Base-by-base conservation (phyloP, 148 eudicot genomes). In the Arctostaphylos glauca region DNA sequence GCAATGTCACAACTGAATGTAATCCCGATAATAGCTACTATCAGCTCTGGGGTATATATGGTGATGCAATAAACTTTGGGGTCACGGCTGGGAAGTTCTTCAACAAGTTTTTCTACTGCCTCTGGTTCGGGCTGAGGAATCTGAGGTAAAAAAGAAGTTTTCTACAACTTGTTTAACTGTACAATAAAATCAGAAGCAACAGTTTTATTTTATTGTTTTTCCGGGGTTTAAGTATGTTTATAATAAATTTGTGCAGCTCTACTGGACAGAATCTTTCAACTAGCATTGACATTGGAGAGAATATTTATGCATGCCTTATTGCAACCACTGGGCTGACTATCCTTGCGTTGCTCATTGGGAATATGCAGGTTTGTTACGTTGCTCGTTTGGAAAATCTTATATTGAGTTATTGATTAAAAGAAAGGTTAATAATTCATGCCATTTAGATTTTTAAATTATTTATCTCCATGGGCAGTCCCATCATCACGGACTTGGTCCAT, bases 91-190 rank as follows among this genome's bases (percentile, higher is more conserved):
- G 92, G 3, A 25, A 23, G 2, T 91, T 95, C 87, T 62, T 90
- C 75, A 89, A 85, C 85, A 93, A 92, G 77, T 95, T 91, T 82
- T 90, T 88, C 87, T 93, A 92, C 84, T 93, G 98, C 79, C 90
- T 95, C n/a, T 95, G 98, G 98, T 95, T 95, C 94, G 98, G 97
- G 25, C 90, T 95, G 62, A 88, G 86, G 86, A 95, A 90, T 83
- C 88, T 95, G 82, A 95, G 98, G 98, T 93, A 83, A 74, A 38
- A 48, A 74, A 3, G 3, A 74, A 3, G 3, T 31, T 9, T 19
- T 74, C 31, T 74, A 44, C 21, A 7, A n/a, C 55, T 74, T 72
- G 76, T 70, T 50, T 43, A 43, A 43, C 46, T 44, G 48, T 43
- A 43, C 50, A 43, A 23, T 43, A 18, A 3, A 9, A 9, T 19